Base-by-base conservation (phyloP, 495 filamentous ascomycete species). In the Cercophora sp. region DNA sequence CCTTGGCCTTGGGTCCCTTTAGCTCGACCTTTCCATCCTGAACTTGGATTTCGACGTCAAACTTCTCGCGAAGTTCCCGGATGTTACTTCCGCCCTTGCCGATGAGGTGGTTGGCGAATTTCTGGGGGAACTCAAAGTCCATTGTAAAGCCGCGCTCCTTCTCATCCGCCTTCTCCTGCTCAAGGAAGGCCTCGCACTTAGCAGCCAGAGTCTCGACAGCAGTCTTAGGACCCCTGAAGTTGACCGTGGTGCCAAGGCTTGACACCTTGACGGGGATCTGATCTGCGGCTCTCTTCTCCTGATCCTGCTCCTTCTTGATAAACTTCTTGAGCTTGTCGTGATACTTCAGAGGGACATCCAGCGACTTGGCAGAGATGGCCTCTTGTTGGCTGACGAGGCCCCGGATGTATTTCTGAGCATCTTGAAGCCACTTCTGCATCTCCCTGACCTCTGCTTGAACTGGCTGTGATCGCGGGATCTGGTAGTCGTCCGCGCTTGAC, bases 41-140 rank as follows among this genome's bases (percentile, higher is more conserved):
- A 27, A 97, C 82, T 63, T 94, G 88, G 59, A 99, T 96, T 37
- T 97, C 93, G 26, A 99, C 94, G 65, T 97, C 94, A 59, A 94
- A 95, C 64, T 93, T 89, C 26, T 97, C 93, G 15, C 91, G 87
- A n/a, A 96, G 76, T 64, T 94, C 91, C 54, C 88, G 89, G 71
- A 97, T 93, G 68, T 92, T 92, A 71, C 91, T 91, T 20, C 93
- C 93, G 32, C 84, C 82, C 66, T 87, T 89, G 51, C 93, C 93
- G 57, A 99, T 96, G 15, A 99, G 78, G 66, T 91, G 84, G 62
- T 94, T 94, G 50, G 91, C 89, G 56, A 83, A 94, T 67, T 96
- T 95, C 59, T 93, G 86, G 4, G 93, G 93, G 73, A 91, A 99
- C 48, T 93, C 89, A 55, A 96, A 97, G 32, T 81, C 82, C 35